phyloP scores from a whole-genome alignment of 768 basidiomycete species.

The Lactifluus echinatus region DNA sequence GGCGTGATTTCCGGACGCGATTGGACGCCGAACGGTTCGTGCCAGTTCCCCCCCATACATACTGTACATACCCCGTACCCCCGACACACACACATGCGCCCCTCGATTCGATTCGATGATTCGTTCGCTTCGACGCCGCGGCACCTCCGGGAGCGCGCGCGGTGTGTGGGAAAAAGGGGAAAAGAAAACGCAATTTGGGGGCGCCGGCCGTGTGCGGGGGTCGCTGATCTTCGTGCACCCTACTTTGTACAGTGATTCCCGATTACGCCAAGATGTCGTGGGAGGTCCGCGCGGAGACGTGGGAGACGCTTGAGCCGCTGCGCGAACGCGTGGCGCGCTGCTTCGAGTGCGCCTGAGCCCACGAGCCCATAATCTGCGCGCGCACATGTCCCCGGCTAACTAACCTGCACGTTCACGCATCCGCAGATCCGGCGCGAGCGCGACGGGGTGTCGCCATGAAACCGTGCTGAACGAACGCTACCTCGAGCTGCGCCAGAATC shows the following conservation, averaged over 20 bases:
- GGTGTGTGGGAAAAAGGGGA: not conserved
- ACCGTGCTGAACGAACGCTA: slow-evolving; percentile 3
- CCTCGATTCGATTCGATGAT: no score
- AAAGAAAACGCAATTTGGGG: no score
- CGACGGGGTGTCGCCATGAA: slow-evolving; percentile 16
- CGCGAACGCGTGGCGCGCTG: slow-evolving; percentile 57
- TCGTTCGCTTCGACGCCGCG: not conserved
- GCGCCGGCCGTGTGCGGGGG: no score
- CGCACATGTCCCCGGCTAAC: not conserved
- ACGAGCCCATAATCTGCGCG: not conserved
- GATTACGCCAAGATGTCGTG: slow-evolving; percentile 73
- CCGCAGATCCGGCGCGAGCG: slow-evolving; percentile 13
- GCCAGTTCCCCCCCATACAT: not conserved
- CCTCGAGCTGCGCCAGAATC: slow-evolving; percentile 17
- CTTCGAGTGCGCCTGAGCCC: slow-evolving; percentile 47
- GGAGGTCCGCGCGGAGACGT: slow-evolving; percentile 60
- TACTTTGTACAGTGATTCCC: slow-evolving; percentile 58
- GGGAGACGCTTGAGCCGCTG: slow-evolving; percentile 44
- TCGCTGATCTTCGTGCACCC: no score
- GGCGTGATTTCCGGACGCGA: slow-evolving; percentile 65
- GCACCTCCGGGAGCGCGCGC: not conserved
- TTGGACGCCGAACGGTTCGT: slow-evolving; percentile 60
- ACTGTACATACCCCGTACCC: not conserved
- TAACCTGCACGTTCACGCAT: not conserved
- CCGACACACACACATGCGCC: no score